Evolutionary conservation across 345 rosid species (phyloP).

Genomic region (Salix dunnii): DNA sequence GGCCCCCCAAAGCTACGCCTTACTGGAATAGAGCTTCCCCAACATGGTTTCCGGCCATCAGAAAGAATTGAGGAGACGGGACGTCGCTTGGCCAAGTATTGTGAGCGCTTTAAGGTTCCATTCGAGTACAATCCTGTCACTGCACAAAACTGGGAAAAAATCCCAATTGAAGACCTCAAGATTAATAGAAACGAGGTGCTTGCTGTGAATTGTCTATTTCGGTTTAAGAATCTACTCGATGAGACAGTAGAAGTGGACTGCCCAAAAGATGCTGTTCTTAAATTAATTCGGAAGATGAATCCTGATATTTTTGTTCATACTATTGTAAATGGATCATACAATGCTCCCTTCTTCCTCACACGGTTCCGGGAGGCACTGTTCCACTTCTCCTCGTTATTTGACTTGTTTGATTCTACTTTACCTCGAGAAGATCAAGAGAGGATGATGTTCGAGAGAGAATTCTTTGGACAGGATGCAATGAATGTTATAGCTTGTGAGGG

Average conservation of each 20-base stretch:
- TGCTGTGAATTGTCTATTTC: constrained; percentile 64
- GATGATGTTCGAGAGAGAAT: constrained; percentile 66
- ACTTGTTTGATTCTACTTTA: constrained; percentile 73
- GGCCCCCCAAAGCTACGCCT: constrained; percentile 83
- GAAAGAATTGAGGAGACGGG: constrained; percentile 93
- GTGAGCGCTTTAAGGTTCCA: constrained; percentile 68
- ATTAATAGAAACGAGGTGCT: constrained; percentile 51
- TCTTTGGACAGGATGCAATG: constrained; percentile 77
- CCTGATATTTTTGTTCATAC: constrained; percentile 67
- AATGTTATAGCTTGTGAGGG: constrained; percentile 90
- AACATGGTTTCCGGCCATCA: constrained; percentile 84
- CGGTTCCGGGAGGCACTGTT: constrained; percentile 88
- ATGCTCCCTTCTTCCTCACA: constrained; percentile 84
- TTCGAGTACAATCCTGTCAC: constrained; percentile 78
- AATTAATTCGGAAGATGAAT: constrained; percentile 59
- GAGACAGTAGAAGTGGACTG: constrained; percentile 65
- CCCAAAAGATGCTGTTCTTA: constrained; percentile 55
- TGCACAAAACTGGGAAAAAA: constrained; percentile 74
- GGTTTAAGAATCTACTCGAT: constrained; percentile 70
- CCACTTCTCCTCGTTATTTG: constrained; percentile 85
- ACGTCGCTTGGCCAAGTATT: constrained; percentile 71
- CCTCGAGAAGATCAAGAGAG: constrained; percentile 76
- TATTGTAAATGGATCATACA: constrained; percentile 64
- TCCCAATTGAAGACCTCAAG: constrained; percentile 68
- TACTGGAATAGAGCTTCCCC: constrained; percentile 93